Evolutionary conservation across 495 filamentous ascomycete species (phyloP).

Genomic region (Oleoguttula mirabilis): DNA sequence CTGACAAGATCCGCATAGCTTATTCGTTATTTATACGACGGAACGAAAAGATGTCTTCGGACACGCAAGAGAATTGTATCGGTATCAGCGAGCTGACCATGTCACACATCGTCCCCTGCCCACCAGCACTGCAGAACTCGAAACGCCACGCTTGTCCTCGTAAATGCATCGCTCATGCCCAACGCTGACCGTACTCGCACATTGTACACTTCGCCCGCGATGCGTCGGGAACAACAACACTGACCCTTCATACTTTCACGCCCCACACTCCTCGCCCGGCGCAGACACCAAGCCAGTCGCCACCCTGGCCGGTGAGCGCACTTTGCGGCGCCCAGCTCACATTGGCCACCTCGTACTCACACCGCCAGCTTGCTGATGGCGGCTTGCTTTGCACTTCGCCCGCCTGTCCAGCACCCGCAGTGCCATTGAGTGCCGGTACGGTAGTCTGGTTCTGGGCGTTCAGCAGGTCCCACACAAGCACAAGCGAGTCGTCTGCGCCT

Average conservation of each 20-base stretch:
- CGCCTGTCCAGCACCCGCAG: not conserved
- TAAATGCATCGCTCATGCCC: conserved; percentile 6
- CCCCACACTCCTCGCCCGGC: conserved; percentile 89
- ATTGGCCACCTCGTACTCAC: conserved; percentile 92
- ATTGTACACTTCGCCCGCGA: too few species aligned
- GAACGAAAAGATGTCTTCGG: too few species aligned
- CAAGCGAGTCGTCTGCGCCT: conserved; percentile 80
- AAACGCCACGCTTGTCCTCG: conserved; percentile 6
- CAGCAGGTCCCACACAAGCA: conserved; percentile 87
- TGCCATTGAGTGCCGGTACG: conserved; percentile 8
- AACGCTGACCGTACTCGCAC: too few species aligned
- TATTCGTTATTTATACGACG: too few species aligned
- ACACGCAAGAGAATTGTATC: too few species aligned
- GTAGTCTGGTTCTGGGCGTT: conserved; percentile 40
- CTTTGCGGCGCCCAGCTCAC: conserved; percentile 87
- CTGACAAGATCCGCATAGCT: too few species aligned
- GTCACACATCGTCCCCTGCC: not conserved
- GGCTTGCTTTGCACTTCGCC: conserved; percentile 13
- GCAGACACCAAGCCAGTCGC: conserved; percentile 90
- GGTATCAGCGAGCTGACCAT: not conserved
- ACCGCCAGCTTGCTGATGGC: conserved; percentile 63
- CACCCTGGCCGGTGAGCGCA: conserved; percentile 54
- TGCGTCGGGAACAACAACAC: too few species aligned
- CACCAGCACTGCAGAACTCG: too few species aligned
- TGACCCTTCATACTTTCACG: conserved; percentile 54